Evolutionary conservation across 2,329 filamentous ascomycete species (phyloP).

Genomic region (Cladosporium sp.): DNA sequence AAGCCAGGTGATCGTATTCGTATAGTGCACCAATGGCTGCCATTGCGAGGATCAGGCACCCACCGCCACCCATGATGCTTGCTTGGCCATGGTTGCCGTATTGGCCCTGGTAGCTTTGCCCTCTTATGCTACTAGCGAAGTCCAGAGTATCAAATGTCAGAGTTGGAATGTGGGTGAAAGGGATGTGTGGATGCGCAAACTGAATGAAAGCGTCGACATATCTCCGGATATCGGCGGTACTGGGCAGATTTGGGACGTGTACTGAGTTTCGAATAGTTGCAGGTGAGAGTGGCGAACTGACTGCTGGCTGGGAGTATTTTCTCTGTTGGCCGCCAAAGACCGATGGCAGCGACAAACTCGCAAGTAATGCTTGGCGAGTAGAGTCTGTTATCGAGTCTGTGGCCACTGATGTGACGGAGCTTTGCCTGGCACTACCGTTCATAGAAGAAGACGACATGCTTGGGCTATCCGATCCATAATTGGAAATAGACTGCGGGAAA

Average conservation of each 20-base stretch:
- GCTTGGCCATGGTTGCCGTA: conserved; percentile 54
- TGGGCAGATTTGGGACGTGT: conserved; percentile 63
- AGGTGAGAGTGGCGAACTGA: conserved; percentile 54
- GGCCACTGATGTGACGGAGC: conserved; percentile 60
- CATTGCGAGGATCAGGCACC: conserved; percentile 84
- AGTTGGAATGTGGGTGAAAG: conserved; percentile 91
- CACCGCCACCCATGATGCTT: conserved; percentile 70
- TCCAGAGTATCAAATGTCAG: conserved; percentile 82
- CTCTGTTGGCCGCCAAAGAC: conserved; percentile 53
- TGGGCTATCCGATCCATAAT: conserved; percentile 67
- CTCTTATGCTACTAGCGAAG: conserved; percentile 60
- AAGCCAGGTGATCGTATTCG: conserved; percentile 76
- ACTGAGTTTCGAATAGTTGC: conserved; percentile 33
- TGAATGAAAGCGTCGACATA: conserved; percentile 88
- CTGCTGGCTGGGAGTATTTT: conserved; percentile 60
- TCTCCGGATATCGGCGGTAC: conserved; percentile 80
- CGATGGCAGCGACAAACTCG: conserved; percentile 61
- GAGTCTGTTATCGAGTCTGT: conserved; percentile 67
- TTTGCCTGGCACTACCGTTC: conserved; percentile 64
- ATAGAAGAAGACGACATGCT: conserved; percentile 66
- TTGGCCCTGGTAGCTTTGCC: conserved; percentile 48
- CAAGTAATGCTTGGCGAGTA: conserved; percentile 63
- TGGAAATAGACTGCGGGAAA: conserved; percentile 48
- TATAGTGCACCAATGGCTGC: conserved; percentile 85
- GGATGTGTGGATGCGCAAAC: conserved; percentile 90